Evolutionary conservation across 2,329 filamentous ascomycete species (phyloP), one percentile per base, ranked within the genome.

Genomic region (Fusarium secorum): DNA sequence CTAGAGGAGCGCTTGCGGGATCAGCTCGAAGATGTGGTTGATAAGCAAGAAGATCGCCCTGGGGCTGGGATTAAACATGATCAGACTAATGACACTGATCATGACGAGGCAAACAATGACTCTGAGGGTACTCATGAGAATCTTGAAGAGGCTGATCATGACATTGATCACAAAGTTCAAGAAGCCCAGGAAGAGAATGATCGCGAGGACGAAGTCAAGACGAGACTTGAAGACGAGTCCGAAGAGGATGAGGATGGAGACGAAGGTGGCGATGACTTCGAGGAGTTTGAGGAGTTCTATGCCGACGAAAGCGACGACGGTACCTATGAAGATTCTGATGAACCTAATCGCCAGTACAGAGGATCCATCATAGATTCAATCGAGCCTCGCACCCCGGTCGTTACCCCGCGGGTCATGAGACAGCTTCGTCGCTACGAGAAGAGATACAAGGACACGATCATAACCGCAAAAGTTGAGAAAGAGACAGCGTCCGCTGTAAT

Each of bases 291-390:
- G 2, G 49, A 55, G 13, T 5, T 26, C 1, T 45, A 51, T 7
- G 32, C n/a, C 0, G 28, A 55, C 0, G 36, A 54, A 3, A 44
- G 2, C 0, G 3, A 45, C 0, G 52, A 45, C 0, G 13, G 4
- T 1, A 55, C 38, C 0, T 33, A 55, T 0, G 3, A 28, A n/a
- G 28, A 9, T 17, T 38, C 38, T 0, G 38, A 30, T 0, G 18
- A 26, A 11, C 11, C n/a, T 1, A 1, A 11, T 1, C 28, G 20
- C 0, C 0, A 33, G 3, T 26, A 45, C 1, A 42, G 15, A 7
- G 36, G 36, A 0, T 52, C 49, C 0, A 1, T 60, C 4, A 1
- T 60, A 0, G 49, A 56, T 4, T 17, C 63, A 0, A 36, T 52
- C 1, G 63, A 66, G 14, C 39, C 30, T 0, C 39, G 30, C 0